Evolutionary conservation across 2,329 filamentous ascomycete species (phyloP), one percentile per base, ranked within the genome.

Genomic region (Meredithiella fracta): DNA sequence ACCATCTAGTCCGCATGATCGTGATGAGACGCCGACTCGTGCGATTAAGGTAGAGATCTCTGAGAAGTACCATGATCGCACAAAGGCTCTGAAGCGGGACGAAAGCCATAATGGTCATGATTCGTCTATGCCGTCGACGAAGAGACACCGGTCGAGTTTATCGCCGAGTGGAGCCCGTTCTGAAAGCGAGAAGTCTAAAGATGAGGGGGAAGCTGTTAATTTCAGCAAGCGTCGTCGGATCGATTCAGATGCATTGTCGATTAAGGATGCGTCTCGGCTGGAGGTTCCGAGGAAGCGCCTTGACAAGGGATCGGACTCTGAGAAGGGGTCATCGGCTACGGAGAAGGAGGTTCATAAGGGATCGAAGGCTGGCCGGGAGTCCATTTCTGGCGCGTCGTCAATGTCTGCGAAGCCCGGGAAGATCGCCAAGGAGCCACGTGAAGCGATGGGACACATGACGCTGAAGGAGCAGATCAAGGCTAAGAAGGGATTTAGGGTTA

Each of bases 1-100:
- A 40, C 70, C 73, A 1, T 68, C 73, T 3, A 79, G 78, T 54
- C 76, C 72, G 1, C 69, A 68, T n/a, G 77, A 78, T 25, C 58
- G 67, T 2, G 66, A 67, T 29, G 76, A 80, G 4, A 76, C 79
- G 23, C 37, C 63, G 4, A 53, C 64, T 7, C 77, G 80, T 17
- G 77, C 75, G 63, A 61, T 68, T 20, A 72, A 72, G 56, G 60
- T 67, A 11, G 70, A 72, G 31, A 23, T 57, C 23, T 54, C 64
- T 17, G 73, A 75, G 38, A 73, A 72, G 62, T 58, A 78, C 56
- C 75, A 78, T 56, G 78, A 81, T 60, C 72, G 77, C 54, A 76
- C 78, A 22, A 79, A 81, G 62, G 75, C 77, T 17, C 65, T 82
- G 11, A 82, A 79, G 63, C 71, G 78, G 57, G 78, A 83, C 59